A percentile compares a stretch with the other conserved stretches of the same genome.
Conservation (phyloP, 108 stramenopile genomes). For the Epithemia pelagica region DNA sequence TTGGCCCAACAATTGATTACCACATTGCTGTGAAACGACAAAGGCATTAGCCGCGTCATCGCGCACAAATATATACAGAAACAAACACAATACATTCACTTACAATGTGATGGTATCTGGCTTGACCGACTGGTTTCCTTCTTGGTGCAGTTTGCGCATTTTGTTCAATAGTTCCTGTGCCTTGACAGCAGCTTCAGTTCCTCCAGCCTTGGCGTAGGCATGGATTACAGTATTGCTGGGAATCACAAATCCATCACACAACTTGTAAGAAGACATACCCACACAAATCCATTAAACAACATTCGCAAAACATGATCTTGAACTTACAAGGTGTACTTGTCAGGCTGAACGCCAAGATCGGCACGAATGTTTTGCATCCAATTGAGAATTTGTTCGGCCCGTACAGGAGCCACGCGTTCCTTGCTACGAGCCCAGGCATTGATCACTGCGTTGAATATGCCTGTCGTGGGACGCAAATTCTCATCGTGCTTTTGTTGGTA, state of each 20-base stretch:
- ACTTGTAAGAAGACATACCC: not conserved
- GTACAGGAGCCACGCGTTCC: constrained; percentile 62
- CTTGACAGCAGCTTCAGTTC: constrained; percentile 58
- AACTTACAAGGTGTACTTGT: constrained; percentile 84
- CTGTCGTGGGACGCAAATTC: constrained; percentile 65
- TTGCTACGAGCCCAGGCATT: constrained; percentile 80
- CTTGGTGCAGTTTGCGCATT: constrained; percentile 67
- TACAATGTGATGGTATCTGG: constrained; percentile 82
- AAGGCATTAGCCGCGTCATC: constrained; percentile 29
- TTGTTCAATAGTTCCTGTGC: constrained; percentile 64
- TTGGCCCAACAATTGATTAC: constrained; percentile 83
- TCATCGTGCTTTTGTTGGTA: constrained; percentile 54
- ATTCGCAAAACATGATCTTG: no score
- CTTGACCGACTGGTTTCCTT: constrained; percentile 58
- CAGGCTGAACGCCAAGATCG: constrained; percentile 51
- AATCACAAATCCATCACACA: constrained; percentile 9
- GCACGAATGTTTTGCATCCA: constrained; percentile 75
- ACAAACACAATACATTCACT: no score
- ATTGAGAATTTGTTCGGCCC: constrained; percentile 74
- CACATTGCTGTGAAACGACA: constrained; percentile 51
- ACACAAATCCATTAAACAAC: constrained; percentile 15
- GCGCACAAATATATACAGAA: constrained; percentile 35
- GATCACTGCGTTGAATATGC: constrained; percentile 79
- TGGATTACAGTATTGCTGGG: constrained; percentile 66
- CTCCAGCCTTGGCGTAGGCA: constrained; percentile 49